Conservation (phyloP, 2,329 filamentous ascomycete genomes). For the Aureobasidium sp. region DNA sequence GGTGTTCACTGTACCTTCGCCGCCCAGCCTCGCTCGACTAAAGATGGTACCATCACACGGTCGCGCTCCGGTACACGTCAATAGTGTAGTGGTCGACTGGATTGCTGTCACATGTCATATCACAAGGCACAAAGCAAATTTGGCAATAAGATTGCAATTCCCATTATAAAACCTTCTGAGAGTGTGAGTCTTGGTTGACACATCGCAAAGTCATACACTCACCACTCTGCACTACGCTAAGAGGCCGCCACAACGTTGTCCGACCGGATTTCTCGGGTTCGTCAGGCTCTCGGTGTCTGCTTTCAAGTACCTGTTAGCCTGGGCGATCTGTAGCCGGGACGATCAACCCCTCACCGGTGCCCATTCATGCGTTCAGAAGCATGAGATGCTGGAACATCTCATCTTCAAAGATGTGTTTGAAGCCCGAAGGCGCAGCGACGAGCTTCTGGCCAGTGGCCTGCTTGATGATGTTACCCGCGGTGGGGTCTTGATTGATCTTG, state of each 20-base stretch:
- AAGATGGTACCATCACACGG: too few relatives aligned
- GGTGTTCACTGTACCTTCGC: too few relatives aligned
- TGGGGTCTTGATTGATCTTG: background rate
- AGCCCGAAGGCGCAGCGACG: conserved; percentile 3
- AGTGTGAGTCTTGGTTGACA: background rate
- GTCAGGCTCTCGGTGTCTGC: background rate
- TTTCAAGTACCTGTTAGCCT: background rate
- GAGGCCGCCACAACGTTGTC: background rate
- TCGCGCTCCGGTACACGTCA: too few relatives aligned
- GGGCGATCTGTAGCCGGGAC: too few relatives aligned
- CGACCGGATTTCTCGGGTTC: background rate
- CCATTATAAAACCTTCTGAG: background rate
- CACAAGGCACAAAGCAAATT: background rate
- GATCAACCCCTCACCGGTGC: background rate
- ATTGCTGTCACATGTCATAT: background rate
- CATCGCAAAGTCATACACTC: background rate
- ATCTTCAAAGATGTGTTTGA: conserved; percentile 1
- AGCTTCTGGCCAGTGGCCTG: background rate
- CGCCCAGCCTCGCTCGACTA: too few relatives aligned
- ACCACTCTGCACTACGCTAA: background rate
- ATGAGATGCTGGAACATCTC: conserved; percentile 13
- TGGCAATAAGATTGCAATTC: background rate
- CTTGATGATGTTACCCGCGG: background rate
- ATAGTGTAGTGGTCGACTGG: background rate
- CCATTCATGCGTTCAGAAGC: conserved; percentile 3